These are phyloP conservation scores for Coemansia sp. DNA, from an alignment of 192 early-diverging fungal species.

Conservation along the genomic window DNA sequence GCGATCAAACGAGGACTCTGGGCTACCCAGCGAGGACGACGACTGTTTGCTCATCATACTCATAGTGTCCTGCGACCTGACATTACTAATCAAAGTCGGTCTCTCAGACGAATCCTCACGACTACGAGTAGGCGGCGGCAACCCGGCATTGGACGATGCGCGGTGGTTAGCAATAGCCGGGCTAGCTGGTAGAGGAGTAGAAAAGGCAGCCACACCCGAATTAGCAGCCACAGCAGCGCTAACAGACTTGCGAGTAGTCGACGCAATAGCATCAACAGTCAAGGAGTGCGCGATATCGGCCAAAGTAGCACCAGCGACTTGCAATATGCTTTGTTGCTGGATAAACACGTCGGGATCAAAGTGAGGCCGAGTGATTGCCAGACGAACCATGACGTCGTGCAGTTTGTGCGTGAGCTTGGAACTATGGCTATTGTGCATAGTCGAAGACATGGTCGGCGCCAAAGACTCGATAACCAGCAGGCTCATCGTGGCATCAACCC, in stretches of 20 bases:
- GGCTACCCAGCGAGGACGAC: constrained; percentile 34
- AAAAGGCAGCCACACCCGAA: not conserved
- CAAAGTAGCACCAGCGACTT: constrained; percentile 14
- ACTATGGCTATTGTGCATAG: constrained; percentile 43
- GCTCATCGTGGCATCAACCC: constrained; percentile 52
- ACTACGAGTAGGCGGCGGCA: constrained; percentile 25
- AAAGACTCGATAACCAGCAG: constrained; percentile 54
- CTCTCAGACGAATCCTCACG: constrained; percentile 47
- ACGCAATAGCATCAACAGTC: constrained; percentile 42
- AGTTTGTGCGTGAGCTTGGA: constrained; percentile 54
- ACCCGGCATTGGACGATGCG: constrained; percentile 22
- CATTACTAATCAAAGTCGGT: constrained; percentile 10
- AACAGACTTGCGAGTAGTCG: constrained; percentile 50
- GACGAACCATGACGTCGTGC: constrained; percentile 52
- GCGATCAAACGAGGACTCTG: constrained; percentile 45
- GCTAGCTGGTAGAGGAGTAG: constrained; percentile 4
- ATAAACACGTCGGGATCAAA: constrained; percentile 57
- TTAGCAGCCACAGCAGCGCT: constrained; percentile 12
- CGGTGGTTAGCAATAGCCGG: constrained; percentile 26
- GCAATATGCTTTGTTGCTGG: constrained; percentile 46
- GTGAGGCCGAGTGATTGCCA: constrained; percentile 54
- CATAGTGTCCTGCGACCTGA: constrained; percentile 40
- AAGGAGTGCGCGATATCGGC: constrained; percentile 36
- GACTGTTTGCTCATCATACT: constrained; percentile 56
- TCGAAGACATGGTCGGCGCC: constrained; percentile 44